Evolutionary conservation across 2,329 filamentous ascomycete species (phyloP), one percentile per base, ranked within the genome.

Genomic region (Pseudocercospora crystallina): DNA sequence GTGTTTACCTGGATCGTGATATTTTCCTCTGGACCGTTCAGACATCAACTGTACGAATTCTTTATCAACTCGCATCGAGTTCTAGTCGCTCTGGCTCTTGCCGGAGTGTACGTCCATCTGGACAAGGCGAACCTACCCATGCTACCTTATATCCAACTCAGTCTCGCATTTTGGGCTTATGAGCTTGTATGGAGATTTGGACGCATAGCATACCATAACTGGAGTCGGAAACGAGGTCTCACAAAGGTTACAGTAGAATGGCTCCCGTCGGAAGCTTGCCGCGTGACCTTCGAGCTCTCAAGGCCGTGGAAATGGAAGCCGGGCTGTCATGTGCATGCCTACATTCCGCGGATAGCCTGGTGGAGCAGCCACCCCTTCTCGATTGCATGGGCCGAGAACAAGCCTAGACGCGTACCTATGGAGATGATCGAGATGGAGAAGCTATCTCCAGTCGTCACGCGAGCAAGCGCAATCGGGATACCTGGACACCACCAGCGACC

Each of bases 1-100:
- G 73, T 80, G 10, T 61, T 90, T 42, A 76, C 91, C 96, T 70
- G 90, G 91, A 34, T 96, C 96, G 78, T 87, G 38, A 76, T 97
- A 39, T 65, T 47, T 64, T 95, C 44, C 76, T 86, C 26, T 47
- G 92, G 90, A 2, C 86, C 90, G 0, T 67, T 99, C 44, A 85
- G 94, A 54, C 92, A 96, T 33, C 45, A 47, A 4, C 65, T 76
- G 69, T 99, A 99, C 74, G 94, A 99, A 74, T 95, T 90, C 1
- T 99, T 99, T 74, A 80, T 97, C 62, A 89, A 88, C 67, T 72
- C 86, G 29, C 94, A 97, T 73, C 90, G 95, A 61, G 69, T 88
- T 33, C 74, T 95, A 43, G 90, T 85, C 34, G 70, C 86, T 32
- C 66, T 89, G 47, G 75, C 78, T 41, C 80, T 96, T 43, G 76